These are phyloP conservation scores for Coemansia sp. DNA, from an alignment of 192 early-diverging fungal species.

Conservation along the genomic window DNA sequence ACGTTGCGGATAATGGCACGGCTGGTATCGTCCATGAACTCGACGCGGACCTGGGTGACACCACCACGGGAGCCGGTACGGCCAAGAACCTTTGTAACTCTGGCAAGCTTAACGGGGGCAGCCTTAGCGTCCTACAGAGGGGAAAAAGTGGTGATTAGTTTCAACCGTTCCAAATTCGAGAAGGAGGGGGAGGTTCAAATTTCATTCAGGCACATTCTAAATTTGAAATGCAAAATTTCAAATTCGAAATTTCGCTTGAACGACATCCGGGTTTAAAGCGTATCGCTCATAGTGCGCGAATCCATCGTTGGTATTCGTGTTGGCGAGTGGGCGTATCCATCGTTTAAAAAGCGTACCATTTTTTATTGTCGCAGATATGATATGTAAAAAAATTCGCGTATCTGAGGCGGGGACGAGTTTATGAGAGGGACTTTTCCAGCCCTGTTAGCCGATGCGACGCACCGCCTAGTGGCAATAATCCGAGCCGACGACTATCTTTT, in stretches of 20 bases:
- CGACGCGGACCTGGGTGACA: constrained; percentile 99
- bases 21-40: constrained; percentile 94
- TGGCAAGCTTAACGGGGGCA: constrained; percentile 80
- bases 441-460: neutral
- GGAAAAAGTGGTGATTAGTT: neutral
- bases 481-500: neutral
- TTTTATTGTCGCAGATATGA: constrained; percentile 12
- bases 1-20: constrained; percentile 99
- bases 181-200: neutral
- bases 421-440: neutral
- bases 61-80: constrained; percentile 99
- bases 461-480: neutral
- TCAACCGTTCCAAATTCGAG: neutral
- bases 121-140: constrained; percentile 38
- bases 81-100: constrained; percentile 96
- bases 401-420: constrained; percentile 1
- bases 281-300: neutral
- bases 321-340: constrained; percentile 10
- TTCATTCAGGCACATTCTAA: neutral
- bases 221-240: neutral
- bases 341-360: constrained; percentile 1
- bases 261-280: neutral
- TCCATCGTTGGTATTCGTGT: neutral
- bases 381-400: constrained; percentile 12
- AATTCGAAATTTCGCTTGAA: neutral